Evolutionary conservation across 2,329 filamentous ascomycete species (phyloP).

Genomic region (Zymoseptoria pseudotritici): DNA sequence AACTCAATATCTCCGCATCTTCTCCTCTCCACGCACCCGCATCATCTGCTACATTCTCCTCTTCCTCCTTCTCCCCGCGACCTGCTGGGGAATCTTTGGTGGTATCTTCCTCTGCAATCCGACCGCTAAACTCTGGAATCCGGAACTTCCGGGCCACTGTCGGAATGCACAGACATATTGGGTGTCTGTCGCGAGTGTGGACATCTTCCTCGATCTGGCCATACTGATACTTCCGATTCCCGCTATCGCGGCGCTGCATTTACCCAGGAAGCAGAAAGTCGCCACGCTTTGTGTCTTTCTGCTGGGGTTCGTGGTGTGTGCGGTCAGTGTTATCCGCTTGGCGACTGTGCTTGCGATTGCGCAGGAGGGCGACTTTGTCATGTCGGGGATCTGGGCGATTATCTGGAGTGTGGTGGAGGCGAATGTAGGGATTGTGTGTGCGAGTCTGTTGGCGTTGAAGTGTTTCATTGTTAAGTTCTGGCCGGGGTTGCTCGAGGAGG

Average conservation of each 20-base stretch:
- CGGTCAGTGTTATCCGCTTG: constrained; percentile 20
- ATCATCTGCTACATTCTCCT: constrained; percentile 34
- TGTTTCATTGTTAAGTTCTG: constrained; percentile 32
- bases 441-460: constrained; percentile 38
- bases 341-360: constrained; percentile 17
- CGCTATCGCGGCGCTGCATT: constrained; percentile 33
- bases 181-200: constrained; percentile 38
- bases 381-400: constrained; percentile 34
- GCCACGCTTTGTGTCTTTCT: constrained; percentile 38
- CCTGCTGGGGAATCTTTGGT: constrained; percentile 29
- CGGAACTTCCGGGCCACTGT: constrained; percentile 29
- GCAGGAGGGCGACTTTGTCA: constrained; percentile 17
- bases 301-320: constrained; percentile 33
- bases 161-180: constrained; percentile 35
- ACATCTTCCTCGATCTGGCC: constrained; percentile 39
- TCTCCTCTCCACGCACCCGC: constrained; percentile 31
- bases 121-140: constrained; percentile 36
- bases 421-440: constrained; percentile 40
- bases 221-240: constrained; percentile 41
- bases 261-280: constrained; percentile 38
- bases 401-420: constrained; percentile 37
- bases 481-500: constrained; percentile 26
- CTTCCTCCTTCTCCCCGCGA: constrained; percentile 21
- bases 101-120: constrained; percentile 38
- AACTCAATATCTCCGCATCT: constrained; percentile 44